phyloP scores from a whole-genome alignment of 345 rosid species.

The Iberis pinnata region DNA sequence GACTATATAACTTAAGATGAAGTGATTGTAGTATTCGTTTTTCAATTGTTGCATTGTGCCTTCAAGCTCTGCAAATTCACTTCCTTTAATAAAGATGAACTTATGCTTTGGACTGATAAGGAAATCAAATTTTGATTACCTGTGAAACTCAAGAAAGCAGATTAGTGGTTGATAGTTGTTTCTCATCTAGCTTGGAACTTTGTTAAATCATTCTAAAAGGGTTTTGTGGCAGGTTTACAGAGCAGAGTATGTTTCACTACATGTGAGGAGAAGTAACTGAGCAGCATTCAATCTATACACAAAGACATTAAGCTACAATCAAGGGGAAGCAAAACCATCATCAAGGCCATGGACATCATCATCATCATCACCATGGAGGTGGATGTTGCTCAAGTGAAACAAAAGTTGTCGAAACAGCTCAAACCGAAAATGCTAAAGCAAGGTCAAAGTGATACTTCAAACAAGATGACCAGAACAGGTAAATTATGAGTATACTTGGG shows the following conservation, averaged over 20 bases:
- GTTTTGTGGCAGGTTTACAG: slow-evolving; percentile 54
- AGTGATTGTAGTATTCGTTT: too few species aligned
- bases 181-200: too few species aligned
- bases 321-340: slow-evolving; percentile 76
- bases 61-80: too few species aligned
- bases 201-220: background rate
- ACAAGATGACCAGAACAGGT: slow-evolving; percentile 28
- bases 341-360: slow-evolving; percentile 45
- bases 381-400: slow-evolving; percentile 71
- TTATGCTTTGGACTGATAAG: too few species aligned
- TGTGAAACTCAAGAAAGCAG: too few species aligned
- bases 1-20: too few species aligned
- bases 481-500: slow-evolving; percentile 6
- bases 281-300: slow-evolving; percentile 93
- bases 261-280: slow-evolving; percentile 92
- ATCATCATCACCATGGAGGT: slow-evolving; percentile 69
- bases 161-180: background rate
- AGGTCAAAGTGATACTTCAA: slow-evolving; percentile 45
- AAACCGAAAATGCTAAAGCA: slow-evolving; percentile 44
- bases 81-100: too few species aligned
- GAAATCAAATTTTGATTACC: too few species aligned
- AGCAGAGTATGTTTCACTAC: slow-evolving; percentile 88
- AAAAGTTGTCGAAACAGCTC: slow-evolving; percentile 41
- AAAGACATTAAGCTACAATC: slow-evolving; percentile 75
- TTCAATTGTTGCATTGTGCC: too few species aligned